phyloP scores from a whole-genome alignment of 805 yeast species.

The Barnettozyma siamensis region DNA sequence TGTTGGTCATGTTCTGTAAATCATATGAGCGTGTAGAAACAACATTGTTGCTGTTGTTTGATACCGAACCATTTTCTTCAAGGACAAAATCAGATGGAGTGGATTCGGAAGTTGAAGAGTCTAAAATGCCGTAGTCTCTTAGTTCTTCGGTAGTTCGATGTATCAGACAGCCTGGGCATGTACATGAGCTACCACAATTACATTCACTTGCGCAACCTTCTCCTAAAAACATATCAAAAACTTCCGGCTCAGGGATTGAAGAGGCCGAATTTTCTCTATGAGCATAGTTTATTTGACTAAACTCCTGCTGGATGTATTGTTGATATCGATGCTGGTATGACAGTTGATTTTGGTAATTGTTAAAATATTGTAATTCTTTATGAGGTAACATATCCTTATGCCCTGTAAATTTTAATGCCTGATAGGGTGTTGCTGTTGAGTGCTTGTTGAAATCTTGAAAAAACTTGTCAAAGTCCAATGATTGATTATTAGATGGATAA shows the following conservation, averaged over 20 bases:
- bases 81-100: slow-evolving; percentile 12
- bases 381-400: no score
- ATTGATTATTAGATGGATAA: no score
- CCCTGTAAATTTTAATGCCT: no score
- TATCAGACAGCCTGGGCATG: slow-evolving; percentile 23
- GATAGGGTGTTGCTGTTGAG: no score
- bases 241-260: slow-evolving; percentile 2
- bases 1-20: neutral
- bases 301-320: no score
- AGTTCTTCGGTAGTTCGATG: slow-evolving; percentile 25
- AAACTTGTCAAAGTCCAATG: no score
- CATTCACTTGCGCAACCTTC: slow-evolving; percentile 24
- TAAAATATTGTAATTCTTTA: neutral
- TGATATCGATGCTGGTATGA: no score
- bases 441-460: no score
- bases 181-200: slow-evolving; percentile 23
- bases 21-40: slow-evolving; percentile 1
- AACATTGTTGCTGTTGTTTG: neutral
- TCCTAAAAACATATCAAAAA: slow-evolving; percentile 18
- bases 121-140: slow-evolving; percentile 19
- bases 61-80: neutral
- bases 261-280: neutral
- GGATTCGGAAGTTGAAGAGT: slow-evolving; percentile 13
- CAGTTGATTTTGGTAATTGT: no score
- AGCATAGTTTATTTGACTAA: no score